phyloP scores from a whole-genome alignment of 2,329 filamentous ascomycete genomes.

The Neonectria neomacrospora region DNA sequence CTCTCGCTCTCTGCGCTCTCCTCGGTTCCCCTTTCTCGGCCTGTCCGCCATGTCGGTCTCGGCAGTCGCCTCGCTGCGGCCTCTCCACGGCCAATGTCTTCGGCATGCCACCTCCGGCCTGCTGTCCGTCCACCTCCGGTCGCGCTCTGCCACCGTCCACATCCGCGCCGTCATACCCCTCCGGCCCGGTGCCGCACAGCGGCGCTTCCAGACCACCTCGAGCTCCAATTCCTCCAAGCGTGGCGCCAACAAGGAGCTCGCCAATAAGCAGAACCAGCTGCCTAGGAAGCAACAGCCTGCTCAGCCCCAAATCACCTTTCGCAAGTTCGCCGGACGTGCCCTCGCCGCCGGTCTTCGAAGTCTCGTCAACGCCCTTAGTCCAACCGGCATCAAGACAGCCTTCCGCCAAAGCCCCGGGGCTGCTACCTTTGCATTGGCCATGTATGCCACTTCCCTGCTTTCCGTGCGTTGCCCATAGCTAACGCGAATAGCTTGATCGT shows the following conservation, averaged over 20 bases:
- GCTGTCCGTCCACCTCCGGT: slow-evolving; percentile 48
- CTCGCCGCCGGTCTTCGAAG: slow-evolving; percentile 51
- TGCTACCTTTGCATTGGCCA: slow-evolving; percentile 45
- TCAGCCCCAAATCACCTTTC: slow-evolving; percentile 47
- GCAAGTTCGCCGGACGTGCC: slow-evolving; percentile 44
- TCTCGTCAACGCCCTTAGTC: slow-evolving; percentile 48
- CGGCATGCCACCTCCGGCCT: slow-evolving; percentile 45
- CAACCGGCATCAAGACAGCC: slow-evolving; percentile 49
- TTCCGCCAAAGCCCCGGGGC: slow-evolving; percentile 48
- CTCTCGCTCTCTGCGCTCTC: slow-evolving; percentile 6
- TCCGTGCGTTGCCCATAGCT: neutral
- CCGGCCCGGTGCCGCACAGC: slow-evolving; percentile 37
- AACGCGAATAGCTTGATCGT: slow-evolving; percentile 44
- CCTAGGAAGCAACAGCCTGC: slow-evolving; percentile 39
- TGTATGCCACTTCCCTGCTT: slow-evolving; percentile 40
- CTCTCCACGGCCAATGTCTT: slow-evolving; percentile 46
- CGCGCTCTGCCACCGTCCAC: slow-evolving; percentile 43
- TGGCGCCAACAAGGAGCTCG: slow-evolving; percentile 25
- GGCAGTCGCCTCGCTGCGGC: slow-evolving; percentile 49
- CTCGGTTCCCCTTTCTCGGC: slow-evolving; percentile 8
- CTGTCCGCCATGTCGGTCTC: slow-evolving; percentile 48
- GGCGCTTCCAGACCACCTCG: slow-evolving; percentile 44
- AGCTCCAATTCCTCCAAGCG: slow-evolving; percentile 24
- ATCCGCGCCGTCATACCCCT: slow-evolving; percentile 47
- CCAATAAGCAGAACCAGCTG: slow-evolving; percentile 38